Base-by-base conservation (phyloP, 305 asterid species). In the Solanum hybrid region DNA sequence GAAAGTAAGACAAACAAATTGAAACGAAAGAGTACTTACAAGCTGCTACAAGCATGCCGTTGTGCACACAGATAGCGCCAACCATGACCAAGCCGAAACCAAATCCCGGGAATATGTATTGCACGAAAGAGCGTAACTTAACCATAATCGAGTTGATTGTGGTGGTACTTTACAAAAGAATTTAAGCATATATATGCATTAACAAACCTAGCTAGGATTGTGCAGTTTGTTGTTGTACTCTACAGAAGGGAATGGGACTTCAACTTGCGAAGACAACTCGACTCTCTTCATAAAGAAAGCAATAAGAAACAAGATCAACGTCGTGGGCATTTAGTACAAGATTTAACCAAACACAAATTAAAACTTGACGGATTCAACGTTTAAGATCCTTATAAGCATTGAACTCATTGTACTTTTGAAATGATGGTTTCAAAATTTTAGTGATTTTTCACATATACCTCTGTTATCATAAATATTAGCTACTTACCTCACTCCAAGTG, bases 41-140 rank as follows among this genome's bases (percentile, higher is more conserved):
- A 88, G 99, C 98, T 41, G 96, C 97, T 31, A 97, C 94, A 93
- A 97, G 98, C 98, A 96, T 97, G 34, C 93, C 95, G 88, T 96
- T 98, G 34, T 97, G 99, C 80, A 97, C 98, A 2, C 99, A 95
- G 79, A 97, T 95, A 37, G 97, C 94, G 73, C 99, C 98, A 41
- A 96, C 94, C 86, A 97, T 97, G 90, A 97, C 95, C 92, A 97
- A 90, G 88, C 98, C 98, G 22, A 96, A 93, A 87, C 99, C 98
- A 68, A 97, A 93, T 73, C 99, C 99, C 1, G 98, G 98, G 51
- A 97, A 97, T 92, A 97, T 95, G 90, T 96, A 34, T 77, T 24
- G 68, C 68, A 24, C 4, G 34, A 81, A 81, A 24, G 12, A 32
- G 9, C 3, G 12, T 79, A 79, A 36, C 26, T n/a, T 79, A 80